Evolutionary conservation across 1,284 basidiomycete genomes (phyloP).

Genomic region (Afroboletus lepidellus): DNA sequence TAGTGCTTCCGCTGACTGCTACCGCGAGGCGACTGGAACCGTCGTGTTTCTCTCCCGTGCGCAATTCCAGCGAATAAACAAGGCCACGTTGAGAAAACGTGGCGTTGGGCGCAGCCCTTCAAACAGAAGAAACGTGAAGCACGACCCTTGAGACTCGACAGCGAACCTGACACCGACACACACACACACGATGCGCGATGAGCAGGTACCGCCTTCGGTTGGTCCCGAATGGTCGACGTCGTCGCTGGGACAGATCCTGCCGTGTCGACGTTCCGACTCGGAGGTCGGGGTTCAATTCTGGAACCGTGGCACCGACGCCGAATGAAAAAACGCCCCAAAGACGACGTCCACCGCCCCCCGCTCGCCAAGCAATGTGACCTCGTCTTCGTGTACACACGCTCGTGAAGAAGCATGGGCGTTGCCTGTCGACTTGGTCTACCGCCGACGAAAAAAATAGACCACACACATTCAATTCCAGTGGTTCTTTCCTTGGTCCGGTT

Average conservation of each 20-base stretch:
- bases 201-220: constrained; percentile 1
- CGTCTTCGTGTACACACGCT: background rate
- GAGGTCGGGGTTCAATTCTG: background rate
- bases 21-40: no score
- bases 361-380: background rate
- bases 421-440: background rate
- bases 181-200: background rate
- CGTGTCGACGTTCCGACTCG: background rate
- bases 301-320: background rate
- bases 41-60: background rate
- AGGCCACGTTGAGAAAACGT: constrained; percentile 11
- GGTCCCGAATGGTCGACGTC: background rate
- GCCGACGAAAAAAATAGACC: background rate
- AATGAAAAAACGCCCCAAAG: background rate
- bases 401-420: no score
- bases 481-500: background rate
- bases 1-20: no score
- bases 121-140: background rate
- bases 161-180: background rate
- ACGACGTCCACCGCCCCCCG: background rate
- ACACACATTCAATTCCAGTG: background rate
- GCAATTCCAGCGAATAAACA: background rate
- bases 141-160: background rate
- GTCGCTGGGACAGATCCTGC: background rate
- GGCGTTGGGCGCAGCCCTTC: constrained; percentile 1